phyloP scores from a whole-genome alignment of 2,329 filamentous ascomycete species.

The Phialophora expanda region DNA sequence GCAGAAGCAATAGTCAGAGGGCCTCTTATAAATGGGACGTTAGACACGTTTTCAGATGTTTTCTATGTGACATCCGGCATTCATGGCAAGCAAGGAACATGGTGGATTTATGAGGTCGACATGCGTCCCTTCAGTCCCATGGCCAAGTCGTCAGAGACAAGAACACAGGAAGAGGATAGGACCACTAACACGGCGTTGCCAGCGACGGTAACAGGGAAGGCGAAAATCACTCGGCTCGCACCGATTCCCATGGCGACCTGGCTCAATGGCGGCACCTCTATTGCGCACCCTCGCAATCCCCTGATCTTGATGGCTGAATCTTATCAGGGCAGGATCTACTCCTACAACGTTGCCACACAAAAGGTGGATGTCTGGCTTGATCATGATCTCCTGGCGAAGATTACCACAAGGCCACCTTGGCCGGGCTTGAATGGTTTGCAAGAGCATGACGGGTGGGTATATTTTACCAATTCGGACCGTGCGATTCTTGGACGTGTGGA shows the following conservation, averaged over 20 bases:
- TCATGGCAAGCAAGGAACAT: conserved; percentile 15
- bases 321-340: conserved; percentile 11
- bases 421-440: conserved; percentile 9
- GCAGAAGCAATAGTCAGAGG: conserved; percentile 14
- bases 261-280: conserved; percentile 18
- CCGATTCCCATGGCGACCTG: conserved; percentile 11
- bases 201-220: background rate
- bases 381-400: conserved; percentile 7
- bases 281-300: background rate
- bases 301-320: conserved; percentile 24
- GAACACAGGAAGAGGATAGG: background rate
- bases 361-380: conserved; percentile 17
- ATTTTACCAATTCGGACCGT: conserved; percentile 21
- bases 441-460: conserved; percentile 5
- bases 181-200: background rate
- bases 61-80: conserved; percentile 19
- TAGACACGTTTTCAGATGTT: background rate
- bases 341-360: conserved; percentile 4
- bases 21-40: background rate
- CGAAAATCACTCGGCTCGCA: conserved; percentile 4
- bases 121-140: conserved; percentile 10
- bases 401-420: conserved; percentile 14
- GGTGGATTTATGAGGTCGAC: conserved; percentile 17
- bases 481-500: conserved; percentile 4
- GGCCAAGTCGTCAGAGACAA: background rate